These are phyloP conservation scores for Tritrichomonas foetus DNA, from an alignment of 208 protist genomes.

Conservation along the genomic window DNA sequence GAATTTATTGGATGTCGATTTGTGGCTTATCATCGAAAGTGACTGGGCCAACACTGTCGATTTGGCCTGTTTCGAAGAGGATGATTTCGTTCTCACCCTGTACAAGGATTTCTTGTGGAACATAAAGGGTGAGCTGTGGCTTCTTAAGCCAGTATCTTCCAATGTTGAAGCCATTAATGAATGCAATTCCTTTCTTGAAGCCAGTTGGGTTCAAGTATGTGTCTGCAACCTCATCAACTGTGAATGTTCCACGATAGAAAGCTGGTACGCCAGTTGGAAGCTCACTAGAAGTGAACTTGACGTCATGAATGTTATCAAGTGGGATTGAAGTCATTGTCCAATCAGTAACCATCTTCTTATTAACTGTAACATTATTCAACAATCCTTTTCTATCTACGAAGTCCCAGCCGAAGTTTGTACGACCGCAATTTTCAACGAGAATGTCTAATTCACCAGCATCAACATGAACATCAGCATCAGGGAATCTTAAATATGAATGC, in stretches of 20 bases:
- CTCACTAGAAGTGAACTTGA: neutral
- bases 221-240: neutral
- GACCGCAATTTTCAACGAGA: neutral
- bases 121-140: no score
- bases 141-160: no score
- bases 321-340: neutral
- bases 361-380: neutral
- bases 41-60: no score
- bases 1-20: no score
- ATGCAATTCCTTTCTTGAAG: no score
- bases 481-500: neutral
- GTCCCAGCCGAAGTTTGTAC: neutral
- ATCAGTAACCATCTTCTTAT: neutral
- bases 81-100: no score
- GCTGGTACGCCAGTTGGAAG: neutral
- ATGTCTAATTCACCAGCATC: neutral
- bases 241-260: neutral
- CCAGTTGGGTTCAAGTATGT: no score
- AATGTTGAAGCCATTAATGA: no score
- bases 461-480: neutral
- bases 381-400: neutral
- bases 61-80: no score
- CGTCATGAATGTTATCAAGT: neutral
- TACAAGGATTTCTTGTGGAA: no score
- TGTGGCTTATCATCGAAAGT: no score